Conservation (phyloP, 148 eudicot species). For the Fallopia convolvulus region DNA sequence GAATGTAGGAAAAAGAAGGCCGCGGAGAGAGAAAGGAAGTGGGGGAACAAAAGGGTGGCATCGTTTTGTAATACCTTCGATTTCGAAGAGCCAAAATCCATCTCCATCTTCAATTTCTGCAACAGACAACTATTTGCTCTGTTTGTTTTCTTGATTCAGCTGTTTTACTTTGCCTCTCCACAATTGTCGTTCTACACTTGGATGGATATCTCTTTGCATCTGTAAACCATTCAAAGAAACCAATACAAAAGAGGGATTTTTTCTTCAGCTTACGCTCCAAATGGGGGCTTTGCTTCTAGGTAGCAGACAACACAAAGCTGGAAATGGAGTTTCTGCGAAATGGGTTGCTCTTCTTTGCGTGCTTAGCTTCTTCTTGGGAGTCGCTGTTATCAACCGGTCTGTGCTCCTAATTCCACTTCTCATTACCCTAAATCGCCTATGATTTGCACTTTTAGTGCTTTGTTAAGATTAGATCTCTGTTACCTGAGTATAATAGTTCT, state of each 20-base stretch:
- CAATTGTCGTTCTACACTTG: background rate
- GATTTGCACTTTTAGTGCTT: background rate
- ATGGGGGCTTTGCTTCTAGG: conserved; percentile 10
- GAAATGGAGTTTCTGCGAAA: conserved; percentile 35
- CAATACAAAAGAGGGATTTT: background rate
- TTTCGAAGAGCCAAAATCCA: background rate
- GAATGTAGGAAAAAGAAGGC: conserved; percentile 1
- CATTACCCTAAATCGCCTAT: background rate
- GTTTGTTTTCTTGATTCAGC: background rate
- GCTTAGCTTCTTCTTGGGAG: conserved; percentile 46
- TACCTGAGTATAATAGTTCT: background rate
- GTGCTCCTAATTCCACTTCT: background rate
- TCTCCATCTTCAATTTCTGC: background rate
- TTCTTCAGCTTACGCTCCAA: conserved; percentile 1
- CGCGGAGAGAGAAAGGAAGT: background rate
- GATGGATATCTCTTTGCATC: background rate
- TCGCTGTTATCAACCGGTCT: conserved; percentile 42
- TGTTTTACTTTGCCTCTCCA: background rate
- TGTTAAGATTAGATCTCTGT: background rate
- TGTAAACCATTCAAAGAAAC: background rate
- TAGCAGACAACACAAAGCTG: conserved; percentile 22
- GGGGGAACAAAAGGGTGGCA: background rate
- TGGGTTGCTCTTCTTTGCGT: conserved; percentile 39
- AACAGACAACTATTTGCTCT: background rate
- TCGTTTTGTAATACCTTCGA: conserved; percentile 2